These are phyloP conservation scores for Peronospora belbahrii DNA, from an alignment of 352 stramenopile species.

Conservation along the genomic window DNA sequence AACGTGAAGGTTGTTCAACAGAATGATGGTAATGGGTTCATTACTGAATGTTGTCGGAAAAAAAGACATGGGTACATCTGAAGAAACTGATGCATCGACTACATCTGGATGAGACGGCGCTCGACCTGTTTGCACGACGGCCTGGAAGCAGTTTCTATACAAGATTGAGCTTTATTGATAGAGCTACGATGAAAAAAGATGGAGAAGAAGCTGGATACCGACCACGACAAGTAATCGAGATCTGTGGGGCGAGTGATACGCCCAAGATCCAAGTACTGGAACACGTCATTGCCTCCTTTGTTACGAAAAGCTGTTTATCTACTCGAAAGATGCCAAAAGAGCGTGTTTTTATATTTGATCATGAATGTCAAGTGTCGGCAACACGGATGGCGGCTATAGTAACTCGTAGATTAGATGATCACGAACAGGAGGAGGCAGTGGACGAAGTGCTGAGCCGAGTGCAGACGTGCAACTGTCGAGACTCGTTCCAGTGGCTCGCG, in stretches of 20 bases:
- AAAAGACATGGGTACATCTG: too few relatives aligned
- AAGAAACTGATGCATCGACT: too few relatives aligned
- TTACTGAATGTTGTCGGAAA: not conserved
- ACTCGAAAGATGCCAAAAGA: constrained; percentile 20
- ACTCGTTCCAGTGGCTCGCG: constrained; percentile 69
- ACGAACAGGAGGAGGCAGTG: constrained; percentile 8
- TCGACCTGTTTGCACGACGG: constrained; percentile 63
- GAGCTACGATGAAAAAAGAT: constrained; percentile 18
- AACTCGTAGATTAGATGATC: constrained; percentile 3
- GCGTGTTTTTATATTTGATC: constrained; percentile 58
- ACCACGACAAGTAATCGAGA: constrained; percentile 54
- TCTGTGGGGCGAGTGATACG: constrained; percentile 35
- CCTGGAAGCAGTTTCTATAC: constrained; percentile 46
- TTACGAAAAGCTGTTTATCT: constrained; percentile 27
- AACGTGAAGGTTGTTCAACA: not conserved
- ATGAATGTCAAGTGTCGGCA: constrained; percentile 40
- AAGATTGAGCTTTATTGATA: constrained; percentile 46
- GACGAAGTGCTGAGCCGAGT: constrained; percentile 30
- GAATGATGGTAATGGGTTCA: not conserved
- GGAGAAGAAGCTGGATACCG: constrained; percentile 29
- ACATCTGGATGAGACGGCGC: constrained; percentile 63
- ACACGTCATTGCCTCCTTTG: constrained; percentile 49
- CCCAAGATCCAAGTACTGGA: constrained; percentile 42
- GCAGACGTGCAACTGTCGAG: constrained; percentile 39
- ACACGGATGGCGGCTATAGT: constrained; percentile 7